A percentile compares a stretch with the other conserved stretches of the same genome.
Evolutionary conservation across 2,329 filamentous ascomycete species (phyloP).

Genomic region (Trematosphaeria pertusa): DNA sequence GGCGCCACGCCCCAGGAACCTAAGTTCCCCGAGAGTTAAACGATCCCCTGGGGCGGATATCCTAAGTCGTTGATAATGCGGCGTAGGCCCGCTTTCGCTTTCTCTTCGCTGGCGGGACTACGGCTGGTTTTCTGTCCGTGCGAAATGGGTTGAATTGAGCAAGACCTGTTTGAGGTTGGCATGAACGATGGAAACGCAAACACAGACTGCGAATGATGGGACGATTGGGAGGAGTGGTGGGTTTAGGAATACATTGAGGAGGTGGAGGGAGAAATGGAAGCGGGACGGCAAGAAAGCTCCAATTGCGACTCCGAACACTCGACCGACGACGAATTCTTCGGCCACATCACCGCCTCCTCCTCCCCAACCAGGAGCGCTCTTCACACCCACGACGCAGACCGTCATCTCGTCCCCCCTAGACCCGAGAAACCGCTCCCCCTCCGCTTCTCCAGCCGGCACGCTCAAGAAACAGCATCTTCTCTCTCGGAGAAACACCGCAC

Average conservation of each 20-base stretch:
- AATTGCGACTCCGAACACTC: too few species aligned
- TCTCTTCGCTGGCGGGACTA: neutral
- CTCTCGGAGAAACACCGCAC: constrained; percentile 21
- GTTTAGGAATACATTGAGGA: constrained; percentile 1
- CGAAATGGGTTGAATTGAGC: neutral
- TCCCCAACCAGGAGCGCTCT: constrained; percentile 9
- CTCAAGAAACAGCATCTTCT: constrained; percentile 10
- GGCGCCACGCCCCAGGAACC: neutral
- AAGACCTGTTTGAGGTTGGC: too few species aligned
- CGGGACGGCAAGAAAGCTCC: neutral
- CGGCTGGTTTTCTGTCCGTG: neutral
- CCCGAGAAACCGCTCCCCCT: constrained; percentile 16
- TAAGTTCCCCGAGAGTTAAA: neutral
- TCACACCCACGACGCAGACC: constrained; percentile 22
- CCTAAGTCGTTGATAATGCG: neutral
- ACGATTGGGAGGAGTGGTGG: too few species aligned
- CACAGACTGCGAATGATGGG: neutral
- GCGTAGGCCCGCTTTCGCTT: neutral
- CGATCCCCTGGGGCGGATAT: neutral
- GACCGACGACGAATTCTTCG: too few species aligned
- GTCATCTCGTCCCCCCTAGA: constrained; percentile 20
- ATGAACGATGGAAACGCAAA: neutral
- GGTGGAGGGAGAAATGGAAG: constrained; percentile 1
- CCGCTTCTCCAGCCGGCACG: constrained; percentile 5
- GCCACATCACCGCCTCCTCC: constrained; percentile 6